Conservation (phyloP, 345 rosid genomes). For the Geranium brycei region DNA sequence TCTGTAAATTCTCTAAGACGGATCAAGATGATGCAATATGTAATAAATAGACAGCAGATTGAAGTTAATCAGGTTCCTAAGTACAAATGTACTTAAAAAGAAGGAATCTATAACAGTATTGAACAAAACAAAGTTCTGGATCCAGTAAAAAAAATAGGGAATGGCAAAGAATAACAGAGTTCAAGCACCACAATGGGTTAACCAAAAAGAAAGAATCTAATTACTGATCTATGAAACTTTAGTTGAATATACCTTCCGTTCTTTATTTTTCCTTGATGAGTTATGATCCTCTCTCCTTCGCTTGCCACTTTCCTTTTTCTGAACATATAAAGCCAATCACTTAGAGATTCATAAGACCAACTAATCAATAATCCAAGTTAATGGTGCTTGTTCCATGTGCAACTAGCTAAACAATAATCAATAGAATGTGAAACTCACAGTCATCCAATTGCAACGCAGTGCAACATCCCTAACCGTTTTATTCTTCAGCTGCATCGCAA, state of each 20-base stretch:
- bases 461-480: constrained; percentile 83
- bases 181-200: neutral
- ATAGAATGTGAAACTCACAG: constrained; percentile 26
- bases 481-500: constrained; percentile 60
- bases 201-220: neutral
- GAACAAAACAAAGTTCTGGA: neutral
- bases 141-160: too few relatives aligned
- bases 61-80: neutral
- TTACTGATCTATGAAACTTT: neutral
- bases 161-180: too few relatives aligned
- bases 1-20: constrained; percentile 1
- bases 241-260: constrained; percentile 44
- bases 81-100: neutral
- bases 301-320: constrained; percentile 78
- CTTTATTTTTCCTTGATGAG: constrained; percentile 64
- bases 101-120: constrained; percentile 1
- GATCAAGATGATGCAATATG: neutral
- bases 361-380: neutral
- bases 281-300: constrained; percentile 67
- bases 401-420: neutral
- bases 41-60: neutral
- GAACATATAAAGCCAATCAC: constrained; percentile 6
- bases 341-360: neutral
- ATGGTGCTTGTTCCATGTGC: neutral
- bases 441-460: constrained; percentile 73